Base-by-base conservation (phyloP, 352 stramenopile species). In the Phytophthora hybrid region DNA sequence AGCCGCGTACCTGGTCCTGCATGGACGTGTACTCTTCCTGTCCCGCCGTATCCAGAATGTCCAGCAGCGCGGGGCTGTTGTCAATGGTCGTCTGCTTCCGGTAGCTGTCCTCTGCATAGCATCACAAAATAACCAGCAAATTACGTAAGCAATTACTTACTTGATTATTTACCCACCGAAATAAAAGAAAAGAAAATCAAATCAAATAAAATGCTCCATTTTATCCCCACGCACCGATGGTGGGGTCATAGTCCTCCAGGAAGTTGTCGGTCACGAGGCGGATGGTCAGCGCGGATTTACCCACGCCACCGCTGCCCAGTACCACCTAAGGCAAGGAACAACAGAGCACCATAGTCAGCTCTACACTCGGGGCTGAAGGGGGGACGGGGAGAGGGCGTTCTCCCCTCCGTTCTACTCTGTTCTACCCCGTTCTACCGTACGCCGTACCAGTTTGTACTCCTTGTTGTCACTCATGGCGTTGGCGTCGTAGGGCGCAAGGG, bases 11-110 rank as follows among this genome's bases (percentile, higher is more conserved):
- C 79, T 97, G 91, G 74, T 97, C 89, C 71, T 97, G 88, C 90
- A 98, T 94, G 34, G 88, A 93, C 76, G 90, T 97, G 85, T 97
- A 98, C 73, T 97, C 93, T 64, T 98, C 93, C 77, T 98, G 93
- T 10, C 93, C 93, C 23, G 93, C 93, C 55, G 93, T 98, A 90
- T 98, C 93, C 37, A 98, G 80, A 62, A 98, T 97, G 56, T 98
- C 91, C 44, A 98, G 80, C 69, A 96, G 75, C 63, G 90, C 90
- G 55, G 88, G 85, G 57, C 86, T 82, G 59, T 87, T 84, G 74
- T 97, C 93, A 26, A 98, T 94, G 32, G 87, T 89, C 32, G 94
- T 90, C 71, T 95, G 92, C 81, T 97, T 97, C 59, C 91, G 82
- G 80, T 98, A 98, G 76, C 92, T 97, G 77, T 98, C 93, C 88